Percentiles rank a stretch among this genome's conserved stretches.
phyloP scores from a whole-genome alignment of 2,329 filamentous ascomycete species.

The Ambrosiella beaveri region DNA sequence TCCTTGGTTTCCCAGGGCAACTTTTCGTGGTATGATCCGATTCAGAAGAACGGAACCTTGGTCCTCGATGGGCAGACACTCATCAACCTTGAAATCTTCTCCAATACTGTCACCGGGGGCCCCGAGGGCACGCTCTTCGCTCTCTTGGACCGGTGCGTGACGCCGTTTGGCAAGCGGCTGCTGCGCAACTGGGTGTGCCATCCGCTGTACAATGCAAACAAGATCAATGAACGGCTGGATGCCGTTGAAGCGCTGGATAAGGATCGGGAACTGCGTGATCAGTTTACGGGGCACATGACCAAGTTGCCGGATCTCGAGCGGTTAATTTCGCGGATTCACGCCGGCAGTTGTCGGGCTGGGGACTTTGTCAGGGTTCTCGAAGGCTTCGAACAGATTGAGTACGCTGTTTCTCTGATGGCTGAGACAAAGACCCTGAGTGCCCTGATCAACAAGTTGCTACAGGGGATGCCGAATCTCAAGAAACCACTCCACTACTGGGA shows the following conservation, averaged over 20 bases:
- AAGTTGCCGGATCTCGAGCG: conserved; percentile 91
- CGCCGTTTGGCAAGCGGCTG: conserved; percentile 89
- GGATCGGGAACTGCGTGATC: conserved; percentile 62
- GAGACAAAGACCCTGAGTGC: conserved; percentile 62
- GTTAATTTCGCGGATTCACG: conserved; percentile 85
- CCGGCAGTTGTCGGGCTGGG: conserved; percentile 71
- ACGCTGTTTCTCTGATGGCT: conserved; percentile 67
- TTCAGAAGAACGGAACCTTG: conserved; percentile 73
- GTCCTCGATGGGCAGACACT: conserved; percentile 90
- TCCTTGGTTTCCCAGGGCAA: conserved; percentile 78
- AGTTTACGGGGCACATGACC: conserved; percentile 72
- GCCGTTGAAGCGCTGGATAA: conserved; percentile 86
- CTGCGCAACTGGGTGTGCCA: conserved; percentile 97
- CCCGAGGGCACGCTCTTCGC: conserved; percentile 74
- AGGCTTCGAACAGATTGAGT: conserved; percentile 94
- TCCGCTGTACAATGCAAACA: conserved; percentile 67
- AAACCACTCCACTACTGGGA: conserved; percentile 70
- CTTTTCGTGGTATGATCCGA: conserved; percentile 83
- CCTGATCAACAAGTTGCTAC: conserved; percentile 67
- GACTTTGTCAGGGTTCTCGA: conserved; percentile 90
- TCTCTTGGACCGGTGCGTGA: conserved; percentile 84
- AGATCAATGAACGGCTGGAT: conserved; percentile 86
- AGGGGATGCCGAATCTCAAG: conserved; percentile 69
- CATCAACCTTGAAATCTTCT: conserved; percentile 94
- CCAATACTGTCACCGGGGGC: conserved; percentile 79